Base-by-base conservation (phyloP, 2,329 filamentous ascomycete genomes). In the Colletotrichum camelliae region DNA sequence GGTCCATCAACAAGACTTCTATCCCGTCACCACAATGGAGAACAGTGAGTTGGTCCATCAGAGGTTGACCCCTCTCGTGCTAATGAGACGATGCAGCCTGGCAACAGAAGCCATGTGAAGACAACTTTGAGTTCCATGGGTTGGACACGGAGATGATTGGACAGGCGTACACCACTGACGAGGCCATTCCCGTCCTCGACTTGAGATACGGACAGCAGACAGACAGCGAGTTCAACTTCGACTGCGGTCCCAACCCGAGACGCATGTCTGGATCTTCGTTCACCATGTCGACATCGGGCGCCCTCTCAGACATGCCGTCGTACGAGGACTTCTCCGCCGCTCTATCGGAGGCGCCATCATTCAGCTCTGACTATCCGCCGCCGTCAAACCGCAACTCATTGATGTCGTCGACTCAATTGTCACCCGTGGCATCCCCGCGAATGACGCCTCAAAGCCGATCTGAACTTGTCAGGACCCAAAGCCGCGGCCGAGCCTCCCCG, bases 251-350 rank as follows among this genome's bases (percentile, higher is more conserved):
- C 61, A 89, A 90, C 77, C 87, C 89, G 62, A 89, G 93, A 75
- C 90, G 93, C 77, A 90, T 94, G 87, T 94, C 93, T 24, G 93
- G 93, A 64, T 94, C 93, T 4, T 94, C 93, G 1, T 94, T 94
- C 80, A 94, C 93, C 52, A 90, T 95, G 85, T 95, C 93, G 18
- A 94, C 91, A 1, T 90, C 90, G 57, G 90, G 92, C 27, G 88
- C 88, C 27, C 86, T 94, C 57, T 93, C 92, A 7, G 93, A 95
- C 79, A 91, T 94, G 82, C 89, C 92, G 66, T 92, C 92, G 5
- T 94, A 93, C 81, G 93, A 95, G 73, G 93, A 95, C 78, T 91
- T 94, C 80, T 92, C 93, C 18, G 87, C 93, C 29, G 88, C 91
- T 27, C 83, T 93, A 72, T 93, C 93, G 9, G 93, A 95, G 78